Percentiles rank a stretch among this genome's conserved stretches.
These are phyloP conservation scores for Setaria viridis DNA, from an alignment of 202 grass and related monocot genomes.

Conservation along the genomic window DNA sequence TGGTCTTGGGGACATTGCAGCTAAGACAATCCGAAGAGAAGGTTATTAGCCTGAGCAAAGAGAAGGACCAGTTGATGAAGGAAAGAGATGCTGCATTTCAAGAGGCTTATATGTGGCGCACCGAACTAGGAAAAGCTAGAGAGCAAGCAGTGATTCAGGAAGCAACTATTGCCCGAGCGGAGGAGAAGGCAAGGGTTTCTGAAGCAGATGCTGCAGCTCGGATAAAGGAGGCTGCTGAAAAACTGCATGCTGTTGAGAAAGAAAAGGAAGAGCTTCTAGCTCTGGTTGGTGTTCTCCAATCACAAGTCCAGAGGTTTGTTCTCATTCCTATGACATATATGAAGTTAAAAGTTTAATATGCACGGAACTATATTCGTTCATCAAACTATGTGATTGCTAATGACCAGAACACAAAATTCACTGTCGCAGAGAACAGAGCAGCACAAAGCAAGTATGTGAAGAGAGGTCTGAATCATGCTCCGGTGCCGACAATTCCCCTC, in stretches of 20 bases:
- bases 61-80: conserved; percentile 82
- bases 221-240: conserved; percentile 72
- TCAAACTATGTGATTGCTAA: conserved; percentile 3
- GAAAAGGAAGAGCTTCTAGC: conserved; percentile 86
- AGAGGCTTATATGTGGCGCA: conserved; percentile 87
- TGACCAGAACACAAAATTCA: conserved; percentile 19
- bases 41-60: conserved; percentile 68
- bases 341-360: neutral
- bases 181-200: conserved; percentile 77
- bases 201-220: conserved; percentile 64
- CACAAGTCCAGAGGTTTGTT: conserved; percentile 90
- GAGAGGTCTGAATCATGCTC: conserved; percentile 86
- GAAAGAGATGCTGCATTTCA: conserved; percentile 84
- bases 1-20: conserved; percentile 50
- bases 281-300: conserved; percentile 73
- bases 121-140: conserved; percentile 94
- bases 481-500: conserved; percentile 60
- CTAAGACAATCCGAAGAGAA: conserved; percentile 83
- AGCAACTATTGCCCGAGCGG: conserved; percentile 82
- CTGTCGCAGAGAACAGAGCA: conserved; percentile 70
- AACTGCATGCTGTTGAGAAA: conserved; percentile 59
- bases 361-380: conserved; percentile 8
- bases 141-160: conserved; percentile 89
- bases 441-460: conserved; percentile 67
- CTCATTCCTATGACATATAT: neutral